Base-by-base conservation (phyloP, 306 rosid genomes). In the Vachellia collinsii region DNA sequence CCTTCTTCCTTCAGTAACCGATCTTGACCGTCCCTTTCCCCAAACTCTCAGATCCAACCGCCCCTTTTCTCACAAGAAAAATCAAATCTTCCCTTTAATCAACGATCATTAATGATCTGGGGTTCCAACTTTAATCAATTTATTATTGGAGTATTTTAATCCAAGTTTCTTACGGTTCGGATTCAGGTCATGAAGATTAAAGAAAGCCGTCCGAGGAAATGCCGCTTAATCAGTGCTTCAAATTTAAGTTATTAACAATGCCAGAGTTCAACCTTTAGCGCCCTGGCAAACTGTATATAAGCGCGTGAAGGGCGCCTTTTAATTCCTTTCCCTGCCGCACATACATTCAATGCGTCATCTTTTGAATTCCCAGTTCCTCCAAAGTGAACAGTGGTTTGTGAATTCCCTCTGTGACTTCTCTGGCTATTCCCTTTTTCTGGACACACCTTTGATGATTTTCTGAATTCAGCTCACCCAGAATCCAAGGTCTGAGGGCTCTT, bases 321-420 rank as follows among this genome's bases (percentile, higher is more conserved):
- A 44, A 42, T 46, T 16, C 20, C 5, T 59, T 23, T 56, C 42
- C 74, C 41, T 34, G n/a, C 76, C 63, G 75, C 82, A 63, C 37
- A 70, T 80, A 76, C 73, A 64, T 68, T 85, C 84, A 80, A 70
- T 80, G 84, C 90, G 48, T 88, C 92, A 80, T 86, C 88, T 65
- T 53, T 69, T 76, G 41, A 41, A 10, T 12, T 13, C 68, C 34
- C 42, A 5, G 1, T 90, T 74, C 72, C 84, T 74, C 48, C 77
- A 56, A 14, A 20, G 66, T 63, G 46, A 72, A 73, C 80, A 72
- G 70, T 76, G 70, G 54, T 77, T 81, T 84, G 44, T 64, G 70
- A 50, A 48, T 37, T 29, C 61, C 16, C 50, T 36, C 50, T 46
- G 29, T 48, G 61, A 10, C 47, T 17, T 59, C 8, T 37, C 81